A percentile compares a stretch with the other conserved stretches of the same genome.
These are phyloP conservation scores for Psilocybe mexicana DNA, from an alignment of 1,284 basidiomycete species.

Conservation along the genomic window DNA sequence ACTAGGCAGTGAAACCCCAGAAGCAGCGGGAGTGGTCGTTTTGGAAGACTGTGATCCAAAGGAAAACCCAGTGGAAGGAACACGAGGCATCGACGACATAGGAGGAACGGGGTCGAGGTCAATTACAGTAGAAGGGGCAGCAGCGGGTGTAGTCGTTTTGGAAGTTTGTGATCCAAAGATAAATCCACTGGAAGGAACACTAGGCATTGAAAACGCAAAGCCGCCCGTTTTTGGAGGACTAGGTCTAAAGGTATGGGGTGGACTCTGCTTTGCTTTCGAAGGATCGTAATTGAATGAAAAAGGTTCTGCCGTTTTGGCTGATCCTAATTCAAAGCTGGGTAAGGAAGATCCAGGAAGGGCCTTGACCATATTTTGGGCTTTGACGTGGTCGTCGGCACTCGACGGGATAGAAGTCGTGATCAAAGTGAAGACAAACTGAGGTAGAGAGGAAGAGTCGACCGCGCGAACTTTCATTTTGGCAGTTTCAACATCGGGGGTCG, in stretches of 20 bases:
- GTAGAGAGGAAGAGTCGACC: constrained; percentile 23
- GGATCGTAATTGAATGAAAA: constrained; percentile 15
- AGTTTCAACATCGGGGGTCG: constrained; percentile 29
- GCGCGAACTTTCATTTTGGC: constrained; percentile 32
- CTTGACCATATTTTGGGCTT: constrained; percentile 35
- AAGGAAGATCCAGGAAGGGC: constrained; percentile 45
- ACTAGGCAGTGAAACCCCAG: neutral
- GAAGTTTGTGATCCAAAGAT: constrained; percentile 5
- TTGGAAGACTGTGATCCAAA: constrained; percentile 6
- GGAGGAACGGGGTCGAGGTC: constrained; percentile 56
- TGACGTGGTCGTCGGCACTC: constrained; percentile 19
- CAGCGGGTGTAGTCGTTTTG: constrained; percentile 6
- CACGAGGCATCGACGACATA: constrained; percentile 39
- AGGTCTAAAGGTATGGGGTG: constrained; percentile 5
- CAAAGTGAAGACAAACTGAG: constrained; percentile 25
- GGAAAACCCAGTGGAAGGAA: constrained; percentile 41
- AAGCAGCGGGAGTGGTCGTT: constrained; percentile 35
- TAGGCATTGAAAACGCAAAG: neutral
- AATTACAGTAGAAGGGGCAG: constrained; percentile 19
- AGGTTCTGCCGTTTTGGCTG: neutral
- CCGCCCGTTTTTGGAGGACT: constrained; percentile 1
- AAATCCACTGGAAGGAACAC: neutral
- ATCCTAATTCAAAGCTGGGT: constrained; percentile 31
- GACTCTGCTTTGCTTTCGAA: constrained; percentile 4
- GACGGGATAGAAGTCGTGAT: constrained; percentile 7